Evolutionary conservation across 2,329 filamentous ascomycete species (phyloP), one percentile per base, ranked within the genome.

Genomic region (Coccinonectria pachysandricola): DNA sequence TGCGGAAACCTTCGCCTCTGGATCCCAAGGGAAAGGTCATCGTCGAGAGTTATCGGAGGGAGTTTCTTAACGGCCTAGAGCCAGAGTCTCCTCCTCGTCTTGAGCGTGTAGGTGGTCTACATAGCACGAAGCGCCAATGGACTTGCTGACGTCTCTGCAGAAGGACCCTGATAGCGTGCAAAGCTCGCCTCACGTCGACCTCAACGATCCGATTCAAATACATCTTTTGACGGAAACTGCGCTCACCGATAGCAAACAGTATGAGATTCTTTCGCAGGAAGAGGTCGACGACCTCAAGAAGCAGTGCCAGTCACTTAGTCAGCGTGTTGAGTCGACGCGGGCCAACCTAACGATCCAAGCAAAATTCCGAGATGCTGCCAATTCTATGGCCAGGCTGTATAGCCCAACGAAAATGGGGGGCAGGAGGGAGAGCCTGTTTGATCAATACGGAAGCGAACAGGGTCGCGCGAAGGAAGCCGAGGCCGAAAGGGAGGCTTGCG

Each of bases 151-250:
- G 12, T 10, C 5, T 14, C 12, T 15, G 14, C 37, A 74, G 71
- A 52, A 63, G 49, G 73, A 69, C 42, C 36, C 56, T 19, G 55
- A 59, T 15, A 62, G 64, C 26, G 60, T 64, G 8, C 68, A 70
- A 37, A 75, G 64, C 42, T 72, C 71, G 12, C 57, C 56, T 4
- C 59, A 69, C 8, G 64, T 77, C 39, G 71, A 79, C 43, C 60
- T 78, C 27, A 71, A 73, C 37, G 81, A 83, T 52, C 71, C 66
- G 33, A 81, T 98, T 22, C 80, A 86, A 43, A 77, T 94, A 52
- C 92, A 96, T 53, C 63, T 98, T 23, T 70, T 98, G 32, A 87
- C 91, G 35, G 88, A 96, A 60, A 96, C 85, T 12, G 91, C 91
- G 12, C 72, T 98, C 34, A 73, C 78, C 33, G 91, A 98, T 57